Evolutionary conservation across 2,329 filamentous ascomycete genomes (phyloP).

Genomic region (Alternaria triticina): DNA sequence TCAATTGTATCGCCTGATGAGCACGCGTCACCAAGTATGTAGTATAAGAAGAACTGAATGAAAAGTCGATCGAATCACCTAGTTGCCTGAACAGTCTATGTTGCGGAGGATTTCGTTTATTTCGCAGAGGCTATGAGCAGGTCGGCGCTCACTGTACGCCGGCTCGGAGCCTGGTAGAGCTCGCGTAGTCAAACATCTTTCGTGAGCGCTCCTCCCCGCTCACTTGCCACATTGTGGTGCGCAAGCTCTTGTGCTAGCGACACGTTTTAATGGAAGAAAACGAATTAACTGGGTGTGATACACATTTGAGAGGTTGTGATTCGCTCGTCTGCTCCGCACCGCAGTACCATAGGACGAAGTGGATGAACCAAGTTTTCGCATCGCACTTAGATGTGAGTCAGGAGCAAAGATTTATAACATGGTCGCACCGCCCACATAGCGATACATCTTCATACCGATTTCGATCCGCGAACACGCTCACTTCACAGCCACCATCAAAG

Average conservation of each 20-base stretch:
- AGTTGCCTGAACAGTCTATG: not conserved
- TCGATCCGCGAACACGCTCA: not conserved
- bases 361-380: not conserved
- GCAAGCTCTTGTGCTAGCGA: not conserved
- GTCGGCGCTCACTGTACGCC: not conserved
- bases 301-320: not conserved
- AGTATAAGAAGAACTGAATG: not conserved
- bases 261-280: not conserved
- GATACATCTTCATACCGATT: not conserved
- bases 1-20: not conserved
- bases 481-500: not conserved
- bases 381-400: not conserved
- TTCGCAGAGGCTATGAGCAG: not conserved
- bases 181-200: not conserved
- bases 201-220: not conserved
- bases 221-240: not conserved
- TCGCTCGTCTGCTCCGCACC: not conserved
- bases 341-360: not conserved
- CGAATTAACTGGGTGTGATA: not conserved
- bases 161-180: not conserved
- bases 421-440: not conserved
- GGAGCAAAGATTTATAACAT: not conserved
- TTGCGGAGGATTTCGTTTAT: not conserved
- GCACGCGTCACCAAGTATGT: not conserved
- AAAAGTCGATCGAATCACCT: accelerated